Evolutionary conservation across 192 early-diverging fungal genomes (phyloP).

Genomic region (Rhizophagus prolifer): DNA sequence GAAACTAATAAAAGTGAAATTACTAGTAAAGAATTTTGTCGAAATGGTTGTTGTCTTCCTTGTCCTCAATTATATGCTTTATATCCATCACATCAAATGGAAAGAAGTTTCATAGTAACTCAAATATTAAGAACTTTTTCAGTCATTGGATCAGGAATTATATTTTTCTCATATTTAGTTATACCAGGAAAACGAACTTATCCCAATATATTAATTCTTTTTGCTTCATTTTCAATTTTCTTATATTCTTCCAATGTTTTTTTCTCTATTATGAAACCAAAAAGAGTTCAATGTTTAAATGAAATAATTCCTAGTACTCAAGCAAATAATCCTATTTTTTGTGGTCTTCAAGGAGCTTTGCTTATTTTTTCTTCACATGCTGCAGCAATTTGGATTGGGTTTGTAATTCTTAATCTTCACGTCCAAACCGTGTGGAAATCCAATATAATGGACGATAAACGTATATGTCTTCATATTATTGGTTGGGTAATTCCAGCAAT

Average conservation of each 20-base stretch:
- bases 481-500: slow-evolving; percentile 49
- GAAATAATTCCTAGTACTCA: slow-evolving; percentile 43
- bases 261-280: slow-evolving; percentile 47
- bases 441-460: slow-evolving; percentile 45
- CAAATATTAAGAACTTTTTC: slow-evolving; percentile 47
- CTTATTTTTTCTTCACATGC: slow-evolving; percentile 48
- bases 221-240: slow-evolving; percentile 47
- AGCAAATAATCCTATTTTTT: slow-evolving; percentile 41
- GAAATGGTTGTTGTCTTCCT: slow-evolving; percentile 52
- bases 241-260: slow-evolving; percentile 47
- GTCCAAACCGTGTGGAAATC: slow-evolving; percentile 59
- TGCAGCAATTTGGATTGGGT: slow-evolving; percentile 46
- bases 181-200: slow-evolving; percentile 49
- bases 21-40: slow-evolving; percentile 30
- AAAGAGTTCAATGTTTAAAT: slow-evolving; percentile 44
- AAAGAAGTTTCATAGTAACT: slow-evolving; percentile 44
- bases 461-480: slow-evolving; percentile 41
- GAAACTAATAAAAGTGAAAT: not conserved
- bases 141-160: slow-evolving; percentile 36
- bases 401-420: slow-evolving; percentile 50
- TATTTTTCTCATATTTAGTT: slow-evolving; percentile 47
- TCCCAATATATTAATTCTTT: slow-evolving; percentile 50
- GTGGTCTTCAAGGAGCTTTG: slow-evolving; percentile 50
- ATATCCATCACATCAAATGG: slow-evolving; percentile 40
- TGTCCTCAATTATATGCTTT: slow-evolving; percentile 52